Evolutionary conservation across 2,329 filamentous ascomycete genomes (phyloP), one percentile per base, ranked within the genome.

Genomic region (Penicillium sp.): DNA sequence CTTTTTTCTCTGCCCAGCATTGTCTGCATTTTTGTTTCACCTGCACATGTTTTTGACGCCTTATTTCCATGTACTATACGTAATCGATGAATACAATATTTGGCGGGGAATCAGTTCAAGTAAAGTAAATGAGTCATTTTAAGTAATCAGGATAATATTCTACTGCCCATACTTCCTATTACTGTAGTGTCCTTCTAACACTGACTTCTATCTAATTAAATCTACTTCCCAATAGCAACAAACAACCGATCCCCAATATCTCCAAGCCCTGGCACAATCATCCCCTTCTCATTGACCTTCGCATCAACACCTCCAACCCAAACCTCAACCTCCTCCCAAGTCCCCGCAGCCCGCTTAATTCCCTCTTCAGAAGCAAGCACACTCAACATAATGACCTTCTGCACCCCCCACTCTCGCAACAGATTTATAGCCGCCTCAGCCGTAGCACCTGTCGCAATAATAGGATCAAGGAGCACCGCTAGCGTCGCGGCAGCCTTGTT

Each of bases 391-490:
- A 96, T 77, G 54, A 98, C 86, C 58, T 84, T 83, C 77, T 88
- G 83, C n/a, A 92, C 91, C 27, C 93, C 93, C 93, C 93, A 98
- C 71, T 98, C 93, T 53, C 83, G 84, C 57, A 98, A 80, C 0
- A 91, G 92, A 70, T 95, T 90, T 70, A 98, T 96, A 5, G 93
- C 93, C 0, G 93, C 93, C 29, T 86, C 88, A 57, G 90, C 90
- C 3, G 93, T 98, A 1, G 91, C 91, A 37, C 93, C 93, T 0
- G 95, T 98, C 1, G 93, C 95, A 70, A 98, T 96, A 65, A 98
- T 86, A 3, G 93, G 95, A 71, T 98, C 93, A 48, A 96, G 84
- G 53, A 97, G 80, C 70, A 97, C 90, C 57, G 92, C 92, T 13
- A 96, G 81, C 22, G 84, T 81, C 1, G 84, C 73, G 1, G 79